These are phyloP conservation scores for Salicornia ramosissima DNA, from an alignment of 148 eudicot genomes.

Conservation along the genomic window DNA sequence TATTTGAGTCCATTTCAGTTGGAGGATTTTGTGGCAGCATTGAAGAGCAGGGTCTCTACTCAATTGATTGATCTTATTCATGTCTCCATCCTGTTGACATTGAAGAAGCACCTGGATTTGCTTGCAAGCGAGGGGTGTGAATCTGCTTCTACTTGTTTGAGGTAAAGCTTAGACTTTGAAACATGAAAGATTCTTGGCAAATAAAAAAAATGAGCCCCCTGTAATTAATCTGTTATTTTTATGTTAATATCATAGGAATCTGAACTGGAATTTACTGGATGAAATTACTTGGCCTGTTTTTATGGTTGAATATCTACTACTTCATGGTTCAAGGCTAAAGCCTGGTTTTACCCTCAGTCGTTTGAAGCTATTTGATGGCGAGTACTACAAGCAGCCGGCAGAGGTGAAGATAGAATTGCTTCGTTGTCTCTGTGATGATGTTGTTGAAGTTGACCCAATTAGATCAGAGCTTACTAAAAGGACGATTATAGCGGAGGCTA, in stretches of 20 bases:
- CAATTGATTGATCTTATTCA: constrained; percentile 70
- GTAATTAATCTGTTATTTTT: constrained; percentile 17
- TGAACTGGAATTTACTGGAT: constrained; percentile 94
- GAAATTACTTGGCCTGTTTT: constrained; percentile 86
- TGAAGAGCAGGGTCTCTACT: constrained; percentile 52
- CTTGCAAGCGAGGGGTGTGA: constrained; percentile 58
- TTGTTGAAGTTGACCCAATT: constrained; percentile 62
- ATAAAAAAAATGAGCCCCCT: background rate
- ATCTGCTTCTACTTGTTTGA: constrained; percentile 72
- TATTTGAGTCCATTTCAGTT: constrained; percentile 84
- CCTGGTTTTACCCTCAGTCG: constrained; percentile 45
- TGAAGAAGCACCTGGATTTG: constrained; percentile 68
- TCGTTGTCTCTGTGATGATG: constrained; percentile 84
- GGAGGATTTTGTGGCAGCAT: constrained; percentile 75
- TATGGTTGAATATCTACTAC: constrained; percentile 68
- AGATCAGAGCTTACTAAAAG: constrained; percentile 71
- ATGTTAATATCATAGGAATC: constrained; percentile 44
- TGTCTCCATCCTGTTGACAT: constrained; percentile 65
- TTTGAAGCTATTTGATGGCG: constrained; percentile 55
- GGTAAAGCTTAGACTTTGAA: constrained; percentile 42
- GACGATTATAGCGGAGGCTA: constrained; percentile 38
- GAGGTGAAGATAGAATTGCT: constrained; percentile 64
- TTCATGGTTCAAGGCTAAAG: constrained; percentile 49
- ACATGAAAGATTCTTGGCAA: background rate
- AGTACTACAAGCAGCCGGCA: constrained; percentile 63